phyloP scores from a whole-genome alignment of 208 protist genomes.

The Crithidia mellificae region DNA sequence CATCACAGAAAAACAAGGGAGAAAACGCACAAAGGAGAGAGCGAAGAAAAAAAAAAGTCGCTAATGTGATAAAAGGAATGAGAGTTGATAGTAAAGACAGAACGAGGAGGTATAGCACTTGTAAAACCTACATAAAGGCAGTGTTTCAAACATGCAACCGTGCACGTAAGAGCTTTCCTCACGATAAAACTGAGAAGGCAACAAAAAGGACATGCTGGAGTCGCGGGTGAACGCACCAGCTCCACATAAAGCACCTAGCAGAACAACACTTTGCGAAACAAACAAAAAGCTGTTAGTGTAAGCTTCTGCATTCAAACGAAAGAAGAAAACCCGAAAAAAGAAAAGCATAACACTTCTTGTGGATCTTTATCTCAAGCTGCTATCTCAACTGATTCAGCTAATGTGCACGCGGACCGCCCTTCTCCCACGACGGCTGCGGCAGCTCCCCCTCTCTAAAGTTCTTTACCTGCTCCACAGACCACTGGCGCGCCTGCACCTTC shows the following conservation, averaged over 20 bases:
- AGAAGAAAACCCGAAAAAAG: no score
- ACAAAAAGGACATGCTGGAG: no score
- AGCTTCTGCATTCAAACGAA: no score
- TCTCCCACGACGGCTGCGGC: constrained; percentile 74
- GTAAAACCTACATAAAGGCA: not conserved
- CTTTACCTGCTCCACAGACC: constrained; percentile 85
- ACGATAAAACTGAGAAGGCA: not conserved
- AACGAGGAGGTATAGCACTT: no score
- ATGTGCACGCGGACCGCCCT: constrained; percentile 51
- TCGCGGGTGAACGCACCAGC: no score
- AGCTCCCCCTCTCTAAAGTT: constrained; percentile 58
- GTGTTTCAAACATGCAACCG: not conserved
- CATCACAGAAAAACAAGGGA: not conserved
- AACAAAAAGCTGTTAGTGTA: no score
- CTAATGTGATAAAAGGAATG: not conserved
- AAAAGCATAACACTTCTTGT: no score
- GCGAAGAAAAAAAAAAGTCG: not conserved
- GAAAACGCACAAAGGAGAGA: not conserved
- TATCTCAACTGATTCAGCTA: constrained; percentile 1
- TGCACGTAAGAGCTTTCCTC: no score
- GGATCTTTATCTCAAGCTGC: not conserved
- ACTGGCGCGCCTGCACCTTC: constrained; percentile 71
- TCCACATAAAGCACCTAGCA: no score
- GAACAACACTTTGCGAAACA: no score
- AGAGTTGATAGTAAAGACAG: not conserved